A percentile compares a stretch with the other conserved stretches of the same genome.
Conservation (phyloP, 441 rosid genomes). For the Dalechampia spathulata region DNA sequence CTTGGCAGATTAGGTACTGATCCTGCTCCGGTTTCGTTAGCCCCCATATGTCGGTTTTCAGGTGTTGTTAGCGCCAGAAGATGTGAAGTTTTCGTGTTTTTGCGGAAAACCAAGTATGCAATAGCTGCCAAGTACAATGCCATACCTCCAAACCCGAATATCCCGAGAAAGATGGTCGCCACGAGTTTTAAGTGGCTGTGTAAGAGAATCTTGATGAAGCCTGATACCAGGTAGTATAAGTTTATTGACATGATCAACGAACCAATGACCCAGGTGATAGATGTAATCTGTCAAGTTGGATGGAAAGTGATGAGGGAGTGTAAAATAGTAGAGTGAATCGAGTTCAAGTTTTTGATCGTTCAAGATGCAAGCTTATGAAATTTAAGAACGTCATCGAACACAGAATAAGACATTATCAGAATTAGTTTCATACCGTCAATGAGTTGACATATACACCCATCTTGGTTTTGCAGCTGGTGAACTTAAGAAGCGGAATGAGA, state of each 20-base stretch:
- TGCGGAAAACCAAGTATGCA: slow-evolving; percentile 63
- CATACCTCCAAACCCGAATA: slow-evolving; percentile 60
- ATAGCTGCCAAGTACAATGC: slow-evolving; percentile 61
- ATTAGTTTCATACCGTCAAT: slow-evolving; percentile 31
- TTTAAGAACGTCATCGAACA: no score
- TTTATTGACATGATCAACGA: slow-evolving; percentile 75
- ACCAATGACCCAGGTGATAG: slow-evolving; percentile 77
- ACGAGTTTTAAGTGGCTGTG: slow-evolving; percentile 43
- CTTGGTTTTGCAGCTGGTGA: slow-evolving; percentile 83
- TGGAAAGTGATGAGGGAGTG: background rate
- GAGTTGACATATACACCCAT: slow-evolving; percentile 70
- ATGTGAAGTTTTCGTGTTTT: slow-evolving; percentile 34
- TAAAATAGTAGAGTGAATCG: no score
- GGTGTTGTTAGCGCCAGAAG: slow-evolving; percentile 43
- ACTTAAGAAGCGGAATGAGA: slow-evolving; percentile 86
- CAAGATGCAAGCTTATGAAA: no score
- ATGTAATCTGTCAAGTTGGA: slow-evolving; percentile 39
- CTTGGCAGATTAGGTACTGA: slow-evolving; percentile 36
- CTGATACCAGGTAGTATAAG: slow-evolving; percentile 55
- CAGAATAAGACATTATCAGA: no score
- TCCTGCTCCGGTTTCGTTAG: slow-evolving; percentile 16
- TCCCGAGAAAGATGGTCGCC: slow-evolving; percentile 48
- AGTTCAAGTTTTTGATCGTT: no score
- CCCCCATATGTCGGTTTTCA: slow-evolving; percentile 18
- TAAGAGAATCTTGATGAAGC: slow-evolving; percentile 56